These are phyloP conservation scores for Penicillium argentinense DNA, from an alignment of 495 filamentous ascomycete genomes.

Conservation along the genomic window DNA sequence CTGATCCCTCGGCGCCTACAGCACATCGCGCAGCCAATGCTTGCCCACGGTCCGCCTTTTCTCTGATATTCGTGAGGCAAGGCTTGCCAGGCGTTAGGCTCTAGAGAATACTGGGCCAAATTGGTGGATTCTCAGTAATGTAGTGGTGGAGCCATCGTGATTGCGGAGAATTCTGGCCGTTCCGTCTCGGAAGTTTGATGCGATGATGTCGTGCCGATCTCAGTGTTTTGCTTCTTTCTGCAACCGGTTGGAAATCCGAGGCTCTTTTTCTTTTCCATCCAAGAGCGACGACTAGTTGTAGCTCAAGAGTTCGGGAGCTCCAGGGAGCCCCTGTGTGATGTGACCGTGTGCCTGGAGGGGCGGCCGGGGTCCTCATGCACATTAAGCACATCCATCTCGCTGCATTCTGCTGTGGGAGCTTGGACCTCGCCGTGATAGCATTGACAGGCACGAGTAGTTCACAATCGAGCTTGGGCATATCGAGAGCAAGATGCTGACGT, in stretches of 20 bases:
- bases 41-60: not conserved
- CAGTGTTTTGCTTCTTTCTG: not conserved
- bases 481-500: not conserved
- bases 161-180: constrained; percentile 15
- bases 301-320: not conserved
- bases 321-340: constrained; percentile 17
- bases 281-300: not conserved
- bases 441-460: constrained; percentile 15
- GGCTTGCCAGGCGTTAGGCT: not conserved
- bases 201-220: constrained; percentile 1
- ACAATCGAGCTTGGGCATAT: constrained; percentile 19
- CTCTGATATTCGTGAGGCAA: not conserved
- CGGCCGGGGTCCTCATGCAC: constrained; percentile 18
- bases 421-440: constrained; percentile 22
- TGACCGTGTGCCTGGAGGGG: constrained; percentile 17
- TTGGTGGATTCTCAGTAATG: not conserved
- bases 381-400: constrained; percentile 15
- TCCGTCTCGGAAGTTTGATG: constrained; percentile 15
- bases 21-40: constrained; percentile 18
- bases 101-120: not conserved
- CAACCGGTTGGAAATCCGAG: not conserved
- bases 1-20: constrained; percentile 29
- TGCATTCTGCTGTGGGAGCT: constrained; percentile 23
- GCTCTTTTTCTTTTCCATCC: not conserved
- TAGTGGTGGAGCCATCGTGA: no score